phyloP scores from a whole-genome alignment of 495 filamentous ascomycete genomes.

The Xylaria palmicola region DNA sequence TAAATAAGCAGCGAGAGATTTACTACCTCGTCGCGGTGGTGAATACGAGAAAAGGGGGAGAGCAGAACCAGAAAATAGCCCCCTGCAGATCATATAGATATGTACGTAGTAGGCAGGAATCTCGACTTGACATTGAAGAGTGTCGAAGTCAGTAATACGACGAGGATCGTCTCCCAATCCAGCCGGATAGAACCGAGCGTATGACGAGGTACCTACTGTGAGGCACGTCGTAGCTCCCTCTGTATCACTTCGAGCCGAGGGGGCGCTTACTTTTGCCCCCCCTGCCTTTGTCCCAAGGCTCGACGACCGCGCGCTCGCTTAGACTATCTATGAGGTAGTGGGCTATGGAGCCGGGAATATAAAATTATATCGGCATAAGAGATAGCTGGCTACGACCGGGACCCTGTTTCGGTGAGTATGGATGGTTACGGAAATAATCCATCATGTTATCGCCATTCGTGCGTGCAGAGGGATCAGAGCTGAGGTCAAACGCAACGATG shows the following conservation, averaged over 20 bases:
- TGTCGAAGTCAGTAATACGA: neutral
- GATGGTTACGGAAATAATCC: neutral
- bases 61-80: neutral
- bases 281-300: neutral
- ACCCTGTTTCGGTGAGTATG: neutral
- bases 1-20: neutral
- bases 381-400: neutral
- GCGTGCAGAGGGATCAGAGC: neutral
- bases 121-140: neutral
- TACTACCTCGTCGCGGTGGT: neutral
- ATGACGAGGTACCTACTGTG: neutral
- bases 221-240: neutral
- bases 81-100: slow-evolving; percentile 4
- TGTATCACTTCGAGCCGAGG: neutral
- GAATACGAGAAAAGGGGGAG: neutral
- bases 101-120: neutral
- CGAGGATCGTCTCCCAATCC: slow-evolving; percentile 6
- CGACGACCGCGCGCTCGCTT: neutral
- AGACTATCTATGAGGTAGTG: neutral
- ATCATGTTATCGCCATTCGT: neutral
- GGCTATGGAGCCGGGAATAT: neutral
- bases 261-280: neutral
- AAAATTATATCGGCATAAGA: neutral
- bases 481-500: neutral
- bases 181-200: neutral